Conservation (phyloP, 2,329 filamentous ascomycete genomes). For the Fusarium odoratissimum region DNA sequence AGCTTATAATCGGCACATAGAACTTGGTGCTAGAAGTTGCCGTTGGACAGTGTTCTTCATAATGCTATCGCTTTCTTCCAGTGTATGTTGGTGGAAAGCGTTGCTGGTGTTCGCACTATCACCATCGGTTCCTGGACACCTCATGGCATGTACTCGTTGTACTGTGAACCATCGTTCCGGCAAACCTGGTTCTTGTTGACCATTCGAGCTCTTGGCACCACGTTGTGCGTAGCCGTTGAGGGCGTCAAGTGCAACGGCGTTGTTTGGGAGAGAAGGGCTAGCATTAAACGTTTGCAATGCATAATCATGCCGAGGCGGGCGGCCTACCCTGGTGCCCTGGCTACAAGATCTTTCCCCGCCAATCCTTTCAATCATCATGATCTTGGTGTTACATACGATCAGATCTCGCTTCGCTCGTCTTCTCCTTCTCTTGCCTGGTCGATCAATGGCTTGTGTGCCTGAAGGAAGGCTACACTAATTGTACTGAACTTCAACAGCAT, state of each 20-base stretch:
- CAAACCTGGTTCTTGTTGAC: not conserved
- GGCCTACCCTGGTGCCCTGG: fast-evolving
- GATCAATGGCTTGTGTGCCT: not conserved
- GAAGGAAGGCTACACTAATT: not conserved
- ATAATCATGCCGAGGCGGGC: not conserved
- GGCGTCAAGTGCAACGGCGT: not conserved
- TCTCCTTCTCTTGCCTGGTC: not conserved
- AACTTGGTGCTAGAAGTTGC: not conserved
- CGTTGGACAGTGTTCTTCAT: not conserved
- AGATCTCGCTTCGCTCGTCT: not conserved
- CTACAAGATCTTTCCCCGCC: not conserved
- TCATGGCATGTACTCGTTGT: not conserved
- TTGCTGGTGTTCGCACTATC: fast-evolving
- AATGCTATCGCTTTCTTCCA: not conserved
- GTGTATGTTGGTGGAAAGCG: fast-evolving
- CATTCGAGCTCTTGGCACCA: not conserved
- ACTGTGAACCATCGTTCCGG: not conserved
- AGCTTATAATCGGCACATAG: fast-evolving
- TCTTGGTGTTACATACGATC: not conserved
- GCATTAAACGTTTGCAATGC: not conserved
- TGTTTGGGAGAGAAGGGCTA: not conserved
- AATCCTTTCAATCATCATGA: not conserved
- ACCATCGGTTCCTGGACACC: fast-evolving
- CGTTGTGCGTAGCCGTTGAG: not conserved
- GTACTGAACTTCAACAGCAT: fast-evolving